Base-by-base conservation (phyloP, 805 yeast genomes). In the Spathaspora boniae region DNA sequence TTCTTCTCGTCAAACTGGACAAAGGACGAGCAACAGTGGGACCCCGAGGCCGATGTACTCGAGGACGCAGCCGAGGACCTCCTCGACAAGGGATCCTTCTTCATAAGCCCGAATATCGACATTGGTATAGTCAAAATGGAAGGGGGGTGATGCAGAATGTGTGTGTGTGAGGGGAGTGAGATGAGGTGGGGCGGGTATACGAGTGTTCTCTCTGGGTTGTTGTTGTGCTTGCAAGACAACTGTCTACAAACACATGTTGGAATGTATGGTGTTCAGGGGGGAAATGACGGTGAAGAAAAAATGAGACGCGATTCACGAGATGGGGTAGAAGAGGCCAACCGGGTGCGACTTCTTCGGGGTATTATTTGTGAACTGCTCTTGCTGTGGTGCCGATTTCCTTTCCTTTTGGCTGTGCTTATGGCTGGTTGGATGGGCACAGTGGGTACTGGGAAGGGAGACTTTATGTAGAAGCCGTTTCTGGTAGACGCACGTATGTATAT, bases 1-100 rank as follows among this genome's bases (percentile, higher is more conserved):
- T 66, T 65, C 56, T 67, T 67, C 42, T 67, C 73, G 43, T 67
- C 73, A 47, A 67, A 67, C 42, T 62, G 58, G 29, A 56, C 49
- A 43, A 62, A 62, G 9, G 33, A 4, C 6, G 18, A 32, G 12
- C 26, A 26, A 19, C 36, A 20, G 15, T 52, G 39, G n/a, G 44
- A 46, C n/a, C n/a, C n/a, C 31, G 51, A 36, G 26, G 50, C 44
- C 8, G 48, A 36, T 30, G 59, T 43, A 17, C 58, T 47, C 17
- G 56, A 49, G 12, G 44, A 34, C 12, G 65, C 29, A 28, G 31
- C 31, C 9, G 40, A 36, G 16, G 40, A 36, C 27, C 43, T 28
- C 30, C 43, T 36, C 16, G 36, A 31, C 4, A 35, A 28, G 11
- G 31, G 26, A 11, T 30, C 29, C 9, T 40, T 36, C 31, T 36